These are phyloP conservation scores for Suhomyces sp. DNA, from an alignment of 805 yeast genomes.

Conservation along the genomic window DNA sequence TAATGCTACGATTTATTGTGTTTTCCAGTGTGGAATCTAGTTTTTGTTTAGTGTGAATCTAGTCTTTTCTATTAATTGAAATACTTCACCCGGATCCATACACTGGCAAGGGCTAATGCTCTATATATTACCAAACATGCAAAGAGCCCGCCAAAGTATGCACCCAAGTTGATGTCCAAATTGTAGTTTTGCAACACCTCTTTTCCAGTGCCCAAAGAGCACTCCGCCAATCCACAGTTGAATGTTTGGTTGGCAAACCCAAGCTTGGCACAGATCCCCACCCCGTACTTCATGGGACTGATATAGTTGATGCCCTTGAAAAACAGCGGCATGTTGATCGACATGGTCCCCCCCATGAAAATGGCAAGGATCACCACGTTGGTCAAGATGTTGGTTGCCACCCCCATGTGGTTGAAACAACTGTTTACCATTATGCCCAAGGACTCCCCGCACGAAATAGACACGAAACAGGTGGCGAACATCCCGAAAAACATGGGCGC, in stretches of 20 bases:
- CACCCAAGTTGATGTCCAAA: constrained; percentile 32
- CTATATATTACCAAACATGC: constrained; percentile 44
- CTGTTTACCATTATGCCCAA: constrained; percentile 80
- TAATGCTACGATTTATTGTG: too few species aligned
- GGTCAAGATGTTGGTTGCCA: constrained; percentile 73
- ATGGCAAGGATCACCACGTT: constrained; percentile 66
- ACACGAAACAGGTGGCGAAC: constrained; percentile 50
- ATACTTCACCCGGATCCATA: constrained; percentile 14
- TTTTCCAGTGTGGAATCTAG: too few species aligned
- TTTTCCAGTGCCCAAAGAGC: constrained; percentile 51
- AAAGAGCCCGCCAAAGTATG: constrained; percentile 37
- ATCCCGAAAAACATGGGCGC: constrained; percentile 65
- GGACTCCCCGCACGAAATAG: constrained; percentile 77
- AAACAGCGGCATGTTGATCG: constrained; percentile 68
- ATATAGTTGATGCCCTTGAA: constrained; percentile 69
- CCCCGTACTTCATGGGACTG: constrained; percentile 75
- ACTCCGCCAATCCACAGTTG: constrained; percentile 45
- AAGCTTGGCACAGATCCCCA: constrained; percentile 57
- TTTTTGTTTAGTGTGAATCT: too few species aligned
- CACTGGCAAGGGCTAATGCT: constrained; percentile 24
- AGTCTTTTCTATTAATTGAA: constrained; percentile 1
- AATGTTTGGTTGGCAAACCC: constrained; percentile 53
- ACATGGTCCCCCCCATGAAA: constrained; percentile 82
- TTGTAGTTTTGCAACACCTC: constrained; percentile 54
- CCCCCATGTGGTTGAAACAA: constrained; percentile 68